Conservation (phyloP, 352 stramenopile genomes). For the Phytophthora cactorum region DNA sequence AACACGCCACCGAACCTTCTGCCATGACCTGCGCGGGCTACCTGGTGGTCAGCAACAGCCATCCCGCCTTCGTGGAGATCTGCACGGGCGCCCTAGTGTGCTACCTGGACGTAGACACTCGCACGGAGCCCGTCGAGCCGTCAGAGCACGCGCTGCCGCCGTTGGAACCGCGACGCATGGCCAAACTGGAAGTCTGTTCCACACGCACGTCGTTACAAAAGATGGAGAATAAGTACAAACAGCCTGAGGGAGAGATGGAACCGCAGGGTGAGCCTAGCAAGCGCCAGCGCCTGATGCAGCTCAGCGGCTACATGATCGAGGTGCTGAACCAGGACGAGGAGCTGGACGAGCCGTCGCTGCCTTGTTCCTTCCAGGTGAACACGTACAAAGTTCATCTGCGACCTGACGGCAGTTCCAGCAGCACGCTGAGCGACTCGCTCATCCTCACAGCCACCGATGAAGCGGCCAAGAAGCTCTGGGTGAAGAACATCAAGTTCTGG, state of each 20-base stretch:
- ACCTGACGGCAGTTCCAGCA: slow-evolving; percentile 37
- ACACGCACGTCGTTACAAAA: slow-evolving; percentile 27
- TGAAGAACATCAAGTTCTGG: slow-evolving; percentile 71
- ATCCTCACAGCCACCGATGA: slow-evolving; percentile 58
- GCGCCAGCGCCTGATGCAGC: slow-evolving; percentile 53
- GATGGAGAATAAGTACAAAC: slow-evolving; percentile 34
- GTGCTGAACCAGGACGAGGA: slow-evolving; percentile 59
- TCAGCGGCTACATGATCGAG: slow-evolving; percentile 69
- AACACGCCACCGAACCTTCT: slow-evolving; percentile 7
- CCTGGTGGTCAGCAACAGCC: slow-evolving; percentile 64
- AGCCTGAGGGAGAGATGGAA: slow-evolving; percentile 30
- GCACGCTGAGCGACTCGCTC: slow-evolving; percentile 51
- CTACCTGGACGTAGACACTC: slow-evolving; percentile 20
- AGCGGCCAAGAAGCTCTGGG: slow-evolving; percentile 58
- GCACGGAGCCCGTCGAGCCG: not conserved
- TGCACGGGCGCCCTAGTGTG: slow-evolving; percentile 59
- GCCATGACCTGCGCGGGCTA: slow-evolving; percentile 74
- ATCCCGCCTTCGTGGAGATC: slow-evolving; percentile 67
- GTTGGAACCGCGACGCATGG: slow-evolving; percentile 56
- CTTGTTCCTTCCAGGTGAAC: slow-evolving; percentile 70
- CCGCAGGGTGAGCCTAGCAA: slow-evolving; percentile 17
- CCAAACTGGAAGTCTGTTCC: slow-evolving; percentile 29
- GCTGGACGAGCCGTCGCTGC: slow-evolving; percentile 44
- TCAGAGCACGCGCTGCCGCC: slow-evolving; percentile 39
- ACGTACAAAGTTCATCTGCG: slow-evolving; percentile 57